phyloP scores from a whole-genome alignment of 768 basidiomycete genomes.

The Strobilomyces confusus region DNA sequence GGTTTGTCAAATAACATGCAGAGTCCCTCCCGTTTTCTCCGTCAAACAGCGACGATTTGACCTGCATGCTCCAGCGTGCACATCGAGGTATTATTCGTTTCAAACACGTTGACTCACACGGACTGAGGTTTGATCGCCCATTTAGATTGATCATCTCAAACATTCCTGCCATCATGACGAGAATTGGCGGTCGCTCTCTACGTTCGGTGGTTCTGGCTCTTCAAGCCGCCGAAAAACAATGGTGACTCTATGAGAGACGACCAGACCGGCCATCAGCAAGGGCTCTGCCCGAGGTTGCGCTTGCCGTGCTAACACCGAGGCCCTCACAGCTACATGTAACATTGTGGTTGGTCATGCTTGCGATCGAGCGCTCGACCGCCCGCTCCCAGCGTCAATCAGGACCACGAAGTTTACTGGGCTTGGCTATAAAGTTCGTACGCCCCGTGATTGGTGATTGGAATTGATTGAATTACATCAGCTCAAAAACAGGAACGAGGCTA shows the following conservation, averaged over 20 bases:
- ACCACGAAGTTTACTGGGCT: not conserved
- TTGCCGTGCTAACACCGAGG: not conserved
- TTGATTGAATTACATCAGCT: slow-evolving; percentile 10
- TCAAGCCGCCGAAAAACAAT: not conserved
- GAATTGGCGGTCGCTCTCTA: not conserved
- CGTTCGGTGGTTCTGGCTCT: not conserved
- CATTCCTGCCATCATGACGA: not conserved
- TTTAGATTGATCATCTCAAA: not conserved
- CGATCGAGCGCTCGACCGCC: not conserved
- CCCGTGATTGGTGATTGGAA: slow-evolving; percentile 14
- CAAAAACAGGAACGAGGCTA: slow-evolving; percentile 4
- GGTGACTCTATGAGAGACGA: not conserved
- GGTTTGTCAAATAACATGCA: not conserved
- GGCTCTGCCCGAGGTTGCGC: not conserved
- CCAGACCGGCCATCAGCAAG: not conserved
- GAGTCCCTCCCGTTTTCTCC: not conserved
- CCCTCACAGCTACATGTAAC: not conserved
- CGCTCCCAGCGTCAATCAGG: slow-evolving; percentile 6
- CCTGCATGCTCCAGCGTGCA: not conserved
- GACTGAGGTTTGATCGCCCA: not conserved
- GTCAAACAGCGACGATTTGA: not conserved
- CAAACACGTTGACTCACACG: not conserved
- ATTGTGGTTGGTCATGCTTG: not conserved
- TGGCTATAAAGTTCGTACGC: slow-evolving; percentile 1
- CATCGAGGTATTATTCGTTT: not conserved